Evolutionary conservation across 345 rosid genomes (phyloP), one percentile per base, ranked within the genome.

Genomic region (Brassica carinata): DNA sequence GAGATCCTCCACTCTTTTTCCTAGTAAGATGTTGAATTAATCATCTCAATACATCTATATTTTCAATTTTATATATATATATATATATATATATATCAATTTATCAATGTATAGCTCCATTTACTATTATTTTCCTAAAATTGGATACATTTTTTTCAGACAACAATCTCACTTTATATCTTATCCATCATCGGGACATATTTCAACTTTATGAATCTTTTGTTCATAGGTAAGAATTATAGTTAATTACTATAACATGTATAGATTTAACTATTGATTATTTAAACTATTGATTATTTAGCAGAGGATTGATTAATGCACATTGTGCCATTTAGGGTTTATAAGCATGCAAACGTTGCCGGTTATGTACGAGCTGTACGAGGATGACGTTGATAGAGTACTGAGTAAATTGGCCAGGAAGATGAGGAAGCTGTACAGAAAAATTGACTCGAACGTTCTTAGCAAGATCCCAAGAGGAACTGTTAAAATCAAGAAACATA

Each of bases 381-480:
- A 93, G 82, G 79, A 80, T 0, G 88, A 93, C 40, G 92, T 93
- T 15, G 97, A 96, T 66, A 68, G 64, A 38, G 72, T 80, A 38
- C 90, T 75, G 7, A 74, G 81, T 10, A 81, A 34, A 65, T 59
- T 87, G 82, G 67, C 38, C 8, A 69, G 85, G 45, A 77, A 84
- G 77, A 33, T 64, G 64, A 92, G 64, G 86, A 90, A 76, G 82
- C 69, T 81, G 23, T 87, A 78, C 80, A 76, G 70, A 45, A 84
- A 84, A 55, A 77, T 92, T 38, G 92, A 95, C 71, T 78, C 89
- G 1, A 77, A n/a, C 19, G 85, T 93, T 81, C 88, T 96, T 18
- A 86, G 89, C 83, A 92, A 90, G 84, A 93, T 96, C 19, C 98
- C 99, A 23, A 87, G 97, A 79, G 94, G 91, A 5, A 82, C 93